These are phyloP conservation scores for Aureobasidium pullulans DNA, from an alignment of 2,329 filamentous ascomycete species.

Conservation along the genomic window DNA sequence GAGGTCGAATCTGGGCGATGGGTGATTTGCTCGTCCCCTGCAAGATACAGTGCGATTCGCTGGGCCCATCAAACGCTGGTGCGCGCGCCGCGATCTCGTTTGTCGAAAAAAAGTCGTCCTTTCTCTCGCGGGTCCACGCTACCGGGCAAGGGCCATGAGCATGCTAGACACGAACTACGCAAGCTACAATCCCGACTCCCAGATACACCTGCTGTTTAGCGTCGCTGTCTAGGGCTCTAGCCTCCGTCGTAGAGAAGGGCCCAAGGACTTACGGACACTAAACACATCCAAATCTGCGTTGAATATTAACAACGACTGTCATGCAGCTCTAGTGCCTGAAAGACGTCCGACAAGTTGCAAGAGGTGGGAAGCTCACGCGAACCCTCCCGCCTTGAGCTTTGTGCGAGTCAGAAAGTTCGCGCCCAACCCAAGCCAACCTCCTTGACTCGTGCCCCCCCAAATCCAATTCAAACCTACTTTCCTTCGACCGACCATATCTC, in stretches of 20 bases:
- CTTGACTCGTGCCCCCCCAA: not conserved
- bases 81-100: conserved; percentile 7
- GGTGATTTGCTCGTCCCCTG: conserved; percentile 5
- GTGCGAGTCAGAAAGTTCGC: conserved; percentile 5
- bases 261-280: not conserved
- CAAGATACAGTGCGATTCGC: conserved; percentile 12
- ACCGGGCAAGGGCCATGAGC: conserved; percentile 4
- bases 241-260: not conserved
- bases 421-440: not conserved
- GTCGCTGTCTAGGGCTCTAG: not conserved
- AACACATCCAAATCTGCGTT: not conserved
- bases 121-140: conserved; percentile 4
- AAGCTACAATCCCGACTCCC: conserved; percentile 4
- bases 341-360: not conserved
- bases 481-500: not conserved
- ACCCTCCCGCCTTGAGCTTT: conserved; percentile 11
- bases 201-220: conserved; percentile 7
- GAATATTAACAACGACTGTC: conserved; percentile 4
- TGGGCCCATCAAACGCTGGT: conserved; percentile 11
- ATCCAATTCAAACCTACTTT: not conserved
- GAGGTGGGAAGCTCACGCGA: not conserved
- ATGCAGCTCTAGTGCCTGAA: conserved; percentile 6
- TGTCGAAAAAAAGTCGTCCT: conserved; percentile 4
- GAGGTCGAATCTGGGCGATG: conserved; percentile 6
- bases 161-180: not conserved